Evolutionary conservation across 305 asterid genomes (phyloP).

Genomic region (Striga hermonthica): DNA sequence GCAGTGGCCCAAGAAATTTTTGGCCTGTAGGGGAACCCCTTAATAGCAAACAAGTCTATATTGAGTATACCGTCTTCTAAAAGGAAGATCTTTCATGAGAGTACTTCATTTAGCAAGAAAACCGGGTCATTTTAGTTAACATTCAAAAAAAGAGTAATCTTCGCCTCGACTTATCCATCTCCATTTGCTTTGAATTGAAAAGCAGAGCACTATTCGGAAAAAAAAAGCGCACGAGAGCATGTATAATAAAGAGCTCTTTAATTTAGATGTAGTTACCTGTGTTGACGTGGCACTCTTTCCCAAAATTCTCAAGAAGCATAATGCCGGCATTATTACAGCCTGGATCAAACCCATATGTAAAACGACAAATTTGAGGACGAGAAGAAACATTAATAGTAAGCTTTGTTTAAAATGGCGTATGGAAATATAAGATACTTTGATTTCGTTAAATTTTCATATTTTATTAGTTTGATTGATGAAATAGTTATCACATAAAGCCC

Average conservation of each 20-base stretch:
- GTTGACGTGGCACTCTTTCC: conserved; percentile 52
- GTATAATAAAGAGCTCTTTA: not conserved
- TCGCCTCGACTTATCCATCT: not conserved
- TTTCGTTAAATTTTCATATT: not conserved
- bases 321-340: conserved; percentile 74
- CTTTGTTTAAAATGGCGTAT: not conserved
- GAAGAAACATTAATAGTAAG: not conserved
- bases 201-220: not conserved
- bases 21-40: not conserved
- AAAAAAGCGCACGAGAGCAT: not conserved
- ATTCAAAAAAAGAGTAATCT: not conserved
- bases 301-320: conserved; percentile 66
- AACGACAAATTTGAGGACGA: conserved; percentile 5
- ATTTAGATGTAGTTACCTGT: conserved; percentile 47
- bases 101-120: not conserved
- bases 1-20: not conserved
- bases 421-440: not conserved
- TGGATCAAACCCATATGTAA: conserved; percentile 34
- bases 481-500: not conserved
- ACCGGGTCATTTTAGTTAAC: not conserved
- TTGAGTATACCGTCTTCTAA: not conserved
- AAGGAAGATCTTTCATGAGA: not conserved
- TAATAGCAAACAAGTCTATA: not conserved
- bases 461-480: not conserved
- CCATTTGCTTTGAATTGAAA: not conserved